Percentiles rank a stretch among this genome's conserved stretches.
Evolutionary conservation across 139 green algal species (phyloP).

Genomic region (Chlorella sp.): DNA sequence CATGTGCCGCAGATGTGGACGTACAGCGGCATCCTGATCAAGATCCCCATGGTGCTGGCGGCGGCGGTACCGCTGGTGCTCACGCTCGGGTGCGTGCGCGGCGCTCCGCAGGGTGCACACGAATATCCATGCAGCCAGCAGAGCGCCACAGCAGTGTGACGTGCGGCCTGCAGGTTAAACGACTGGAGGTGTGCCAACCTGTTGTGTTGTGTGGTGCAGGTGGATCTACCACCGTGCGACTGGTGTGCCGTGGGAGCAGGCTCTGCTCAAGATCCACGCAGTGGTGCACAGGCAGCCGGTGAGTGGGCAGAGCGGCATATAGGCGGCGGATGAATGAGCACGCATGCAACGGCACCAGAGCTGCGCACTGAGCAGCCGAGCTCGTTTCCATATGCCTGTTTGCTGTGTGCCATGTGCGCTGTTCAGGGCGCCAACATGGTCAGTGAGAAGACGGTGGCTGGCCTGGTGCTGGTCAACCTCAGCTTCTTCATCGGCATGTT

Average conservation of each 20-base stretch:
- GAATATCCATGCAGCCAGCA: no score
- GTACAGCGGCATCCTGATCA: neutral
- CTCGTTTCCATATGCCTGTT: neutral
- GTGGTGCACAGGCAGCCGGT: slow-evolving; percentile 6
- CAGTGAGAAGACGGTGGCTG: neutral
- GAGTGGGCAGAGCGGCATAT: no score
- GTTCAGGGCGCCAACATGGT: slow-evolving; percentile 11
- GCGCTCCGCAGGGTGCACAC: no score
- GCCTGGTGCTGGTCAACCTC: neutral
- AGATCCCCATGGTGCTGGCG: slow-evolving; percentile 6
- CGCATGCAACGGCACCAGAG: no score
- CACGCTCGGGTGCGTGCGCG: neutral
- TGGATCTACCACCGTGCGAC: slow-evolving; percentile 2
- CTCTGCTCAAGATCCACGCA: slow-evolving; percentile 7
- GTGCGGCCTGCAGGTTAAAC: no score
- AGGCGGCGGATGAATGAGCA: no score
- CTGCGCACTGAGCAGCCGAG: no score
- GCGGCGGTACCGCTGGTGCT: slow-evolving; percentile 5
- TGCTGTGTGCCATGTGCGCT: no score
- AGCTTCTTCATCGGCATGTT: slow-evolving; percentile 9
- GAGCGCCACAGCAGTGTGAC: no score
- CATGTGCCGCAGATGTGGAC: neutral
- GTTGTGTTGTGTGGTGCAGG: no score
- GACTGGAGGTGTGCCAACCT: no score
- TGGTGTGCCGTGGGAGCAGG: neutral